Base-by-base conservation (phyloP, 441 rosid genomes). In the Metrosideros polymorpha region DNA sequence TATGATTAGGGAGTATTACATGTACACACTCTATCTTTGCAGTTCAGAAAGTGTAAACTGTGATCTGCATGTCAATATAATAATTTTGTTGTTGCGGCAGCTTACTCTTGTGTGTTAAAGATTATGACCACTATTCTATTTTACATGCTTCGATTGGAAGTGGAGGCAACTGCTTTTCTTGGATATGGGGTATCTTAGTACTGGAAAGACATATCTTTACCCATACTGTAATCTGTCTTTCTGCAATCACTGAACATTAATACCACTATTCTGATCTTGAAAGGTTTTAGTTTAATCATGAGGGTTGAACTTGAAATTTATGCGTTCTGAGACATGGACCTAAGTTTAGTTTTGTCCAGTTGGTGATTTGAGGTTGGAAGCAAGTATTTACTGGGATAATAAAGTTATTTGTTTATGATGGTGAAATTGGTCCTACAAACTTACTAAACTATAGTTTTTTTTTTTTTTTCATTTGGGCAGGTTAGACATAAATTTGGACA, bases 401-500 rank as follows among this genome's bases (percentile, higher is more conserved):
- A 71, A 71, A 71, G 49, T 71, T 71, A 17, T 39, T 22, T 71
- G n/a, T 71, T 39, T 39, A 71, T 71, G 39, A 12, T 71, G 47
- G 17, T 39, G 1, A 39, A 35, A 71, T 39, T 15, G 6, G n/a
- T 71, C 15, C 79, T 39, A 71, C 8, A 12, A 50, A 83, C 29
- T 6, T 83, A 51, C 50, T 86, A 18, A 55, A 82, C 75, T 54
- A 66, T 77, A 79, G 66, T 50, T 85, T 6, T 45, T 79, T 52
- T 77, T 30, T 66, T 82, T 90, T 2, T 6, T 39, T 51, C 35
- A 82, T 86, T 89, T 87, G 86, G 71, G 86, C 97, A 97, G 99
- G 92, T 97, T 84, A 93, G 94, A 88, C 82, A 87, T 75, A 93
- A 93, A 87, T 97, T 97, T 90, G 99, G 99, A 56, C 91, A 42